A percentile compares a stretch with the other conserved stretches of the same genome.
Conservation (phyloP, 371 early-diverging fungal species). For the Mortierella sp. region DNA sequence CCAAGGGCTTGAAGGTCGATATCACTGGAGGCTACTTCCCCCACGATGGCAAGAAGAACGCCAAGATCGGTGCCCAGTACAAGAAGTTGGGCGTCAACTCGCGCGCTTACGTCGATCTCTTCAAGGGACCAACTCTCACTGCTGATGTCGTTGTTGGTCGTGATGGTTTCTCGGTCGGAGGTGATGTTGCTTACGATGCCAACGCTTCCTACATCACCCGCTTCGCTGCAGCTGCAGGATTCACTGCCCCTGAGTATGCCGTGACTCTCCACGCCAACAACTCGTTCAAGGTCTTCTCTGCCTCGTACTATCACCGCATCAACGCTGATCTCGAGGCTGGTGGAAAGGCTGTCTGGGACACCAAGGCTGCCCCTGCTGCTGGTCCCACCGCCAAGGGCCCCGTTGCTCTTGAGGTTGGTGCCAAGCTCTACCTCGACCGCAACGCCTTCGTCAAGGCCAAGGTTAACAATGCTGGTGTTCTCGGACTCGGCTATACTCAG, state of each 20-base stretch:
- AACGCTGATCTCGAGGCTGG: slow-evolving; percentile 91
- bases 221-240: slow-evolving; percentile 89
- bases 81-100: slow-evolving; percentile 85
- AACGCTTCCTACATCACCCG: slow-evolving; percentile 85
- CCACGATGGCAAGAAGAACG: slow-evolving; percentile 68
- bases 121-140: slow-evolving; percentile 84
- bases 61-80: slow-evolving; percentile 81
- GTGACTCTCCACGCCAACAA: slow-evolving; percentile 84
- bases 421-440: slow-evolving; percentile 91
- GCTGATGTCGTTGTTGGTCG: slow-evolving; percentile 82
- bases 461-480: slow-evolving; percentile 92
- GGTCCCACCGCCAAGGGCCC: slow-evolving; percentile 54
- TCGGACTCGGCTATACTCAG: slow-evolving; percentile 96
- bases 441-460: slow-evolving; percentile 95
- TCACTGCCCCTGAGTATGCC: slow-evolving; percentile 87
- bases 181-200: slow-evolving; percentile 93
- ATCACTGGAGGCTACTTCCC: slow-evolving; percentile 63
- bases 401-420: slow-evolving; percentile 94
- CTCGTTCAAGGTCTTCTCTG: slow-evolving; percentile 78
- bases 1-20: slow-evolving; percentile 87
- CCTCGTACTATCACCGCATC: slow-evolving; percentile 97
- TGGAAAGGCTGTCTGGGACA: slow-evolving; percentile 92
- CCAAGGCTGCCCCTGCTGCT: slow-evolving; percentile 63
- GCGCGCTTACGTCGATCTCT: slow-evolving; percentile 77
- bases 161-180: slow-evolving; percentile 91